A percentile compares a stretch with the other conserved stretches of the same genome.
These are phyloP conservation scores for Monosporascus cannonballus DNA, from an alignment of 2,329 filamentous ascomycete species.

Conservation along the genomic window DNA sequence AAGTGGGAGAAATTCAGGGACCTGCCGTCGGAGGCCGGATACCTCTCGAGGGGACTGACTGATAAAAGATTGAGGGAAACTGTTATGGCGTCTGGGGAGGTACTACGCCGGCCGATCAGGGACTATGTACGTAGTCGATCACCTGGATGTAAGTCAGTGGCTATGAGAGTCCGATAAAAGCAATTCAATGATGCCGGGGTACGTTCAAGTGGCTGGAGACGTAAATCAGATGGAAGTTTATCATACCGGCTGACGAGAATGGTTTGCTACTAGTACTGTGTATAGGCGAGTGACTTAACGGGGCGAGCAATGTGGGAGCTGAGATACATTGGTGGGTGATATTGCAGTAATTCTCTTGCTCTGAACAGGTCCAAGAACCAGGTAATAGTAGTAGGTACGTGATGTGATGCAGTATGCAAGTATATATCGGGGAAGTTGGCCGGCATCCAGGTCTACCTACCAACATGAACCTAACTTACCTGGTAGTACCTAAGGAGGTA, in stretches of 20 bases:
- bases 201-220: neutral
- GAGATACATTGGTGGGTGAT: no score
- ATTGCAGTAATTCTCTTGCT: no score
- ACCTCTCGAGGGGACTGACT: neutral
- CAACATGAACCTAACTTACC: neutral
- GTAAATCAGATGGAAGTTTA: neutral
- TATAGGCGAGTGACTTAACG: no score
- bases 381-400: neutral
- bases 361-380: neutral
- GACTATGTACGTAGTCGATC: neutral
- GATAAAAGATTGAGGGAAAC: neutral
- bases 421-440: neutral
- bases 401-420: neutral
- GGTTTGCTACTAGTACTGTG: no score
- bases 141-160: neutral
- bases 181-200: neutral
- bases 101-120: neutral
- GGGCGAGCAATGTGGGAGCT: no score
- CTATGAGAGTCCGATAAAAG: neutral
- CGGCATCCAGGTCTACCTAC: neutral
- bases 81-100: neutral
- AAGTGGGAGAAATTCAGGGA: neutral
- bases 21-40: neutral
- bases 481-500: neutral
- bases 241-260: neutral